Evolutionary conservation across 495 filamentous ascomycete genomes (phyloP).

Genomic region (Podospora conica): DNA sequence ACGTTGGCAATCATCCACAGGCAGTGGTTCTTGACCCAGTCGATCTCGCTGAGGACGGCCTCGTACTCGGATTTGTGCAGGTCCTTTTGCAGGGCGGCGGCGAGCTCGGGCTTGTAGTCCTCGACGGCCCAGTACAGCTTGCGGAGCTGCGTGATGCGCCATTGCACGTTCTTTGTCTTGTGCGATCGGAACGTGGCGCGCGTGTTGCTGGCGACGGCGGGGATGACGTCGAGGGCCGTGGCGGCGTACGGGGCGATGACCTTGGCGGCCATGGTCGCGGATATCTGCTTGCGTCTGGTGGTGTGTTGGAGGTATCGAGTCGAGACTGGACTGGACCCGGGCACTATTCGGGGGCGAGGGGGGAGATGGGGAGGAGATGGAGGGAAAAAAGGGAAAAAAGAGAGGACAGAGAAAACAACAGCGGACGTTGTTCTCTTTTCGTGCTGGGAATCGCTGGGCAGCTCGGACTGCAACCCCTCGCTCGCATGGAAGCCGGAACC

Average conservation of each 20-base stretch:
- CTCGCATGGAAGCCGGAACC: background rate
- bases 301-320: too few relatives aligned
- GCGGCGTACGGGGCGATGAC: constrained; percentile 53
- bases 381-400: background rate
- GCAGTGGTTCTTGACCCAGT: constrained; percentile 72
- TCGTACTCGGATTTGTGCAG: constrained; percentile 69
- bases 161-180: constrained; percentile 75
- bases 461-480: background rate
- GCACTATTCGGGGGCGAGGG: background rate
- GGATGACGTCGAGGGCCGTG: constrained; percentile 62
- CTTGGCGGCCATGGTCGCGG: constrained; percentile 29
- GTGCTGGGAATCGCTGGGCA: background rate
- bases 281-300: too few relatives aligned
- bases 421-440: background rate
- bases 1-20: constrained; percentile 69
- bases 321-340: too few relatives aligned
- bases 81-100: constrained; percentile 67
- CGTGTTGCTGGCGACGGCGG: constrained; percentile 48
- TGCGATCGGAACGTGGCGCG: constrained; percentile 65
- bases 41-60: constrained; percentile 59
- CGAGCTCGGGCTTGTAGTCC: constrained; percentile 64
- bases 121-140: constrained; percentile 89
- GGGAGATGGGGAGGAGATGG: background rate
- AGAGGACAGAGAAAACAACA: background rate
- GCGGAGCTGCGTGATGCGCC: constrained; percentile 75